These are phyloP conservation scores for Ophiorrhiza pumila DNA, from an alignment of 257 asterid genomes.

Conservation along the genomic window DNA sequence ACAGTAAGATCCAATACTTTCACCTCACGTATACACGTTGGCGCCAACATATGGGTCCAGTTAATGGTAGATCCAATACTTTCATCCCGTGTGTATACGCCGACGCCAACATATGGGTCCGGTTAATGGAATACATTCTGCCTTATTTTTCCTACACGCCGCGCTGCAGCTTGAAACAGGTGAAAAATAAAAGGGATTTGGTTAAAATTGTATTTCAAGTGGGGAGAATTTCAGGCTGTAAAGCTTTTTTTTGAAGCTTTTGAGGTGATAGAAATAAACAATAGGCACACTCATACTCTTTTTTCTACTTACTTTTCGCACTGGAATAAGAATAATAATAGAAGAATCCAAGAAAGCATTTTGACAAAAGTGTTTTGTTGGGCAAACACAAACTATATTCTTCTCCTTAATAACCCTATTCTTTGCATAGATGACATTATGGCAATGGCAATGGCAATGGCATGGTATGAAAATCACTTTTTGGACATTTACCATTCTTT, in stretches of 20 bases:
- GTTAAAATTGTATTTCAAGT: neutral
- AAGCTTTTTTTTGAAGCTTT: slow-evolving; percentile 22
- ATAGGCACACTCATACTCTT: neutral
- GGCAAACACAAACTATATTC: neutral
- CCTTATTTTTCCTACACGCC: too few relatives aligned
- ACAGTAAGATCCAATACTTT: too few relatives aligned
- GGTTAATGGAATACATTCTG: too few relatives aligned
- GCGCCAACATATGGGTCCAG: too few relatives aligned
- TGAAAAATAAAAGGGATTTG: neutral
- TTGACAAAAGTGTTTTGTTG: neutral
- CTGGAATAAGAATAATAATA: slow-evolving; percentile 17
- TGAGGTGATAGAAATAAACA: slow-evolving; percentile 16
- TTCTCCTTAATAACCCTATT: neutral
- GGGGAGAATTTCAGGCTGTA: neutral
- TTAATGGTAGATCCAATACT: too few relatives aligned
- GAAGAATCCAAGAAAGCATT: slow-evolving; percentile 22
- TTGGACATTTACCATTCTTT: too few relatives aligned
- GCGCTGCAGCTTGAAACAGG: too few relatives aligned
- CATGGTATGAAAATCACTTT: neutral
- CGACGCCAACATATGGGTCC: too few relatives aligned
- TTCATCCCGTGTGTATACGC: too few relatives aligned
- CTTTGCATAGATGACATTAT: too few relatives aligned
- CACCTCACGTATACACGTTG: too few relatives aligned
- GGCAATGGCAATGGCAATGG: too few relatives aligned
- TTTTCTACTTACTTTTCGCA: slow-evolving; percentile 20